These are phyloP conservation scores for Puccinellia tenuiflora DNA, from an alignment of 176 grass and related monocot genomes.

Conservation along the genomic window DNA sequence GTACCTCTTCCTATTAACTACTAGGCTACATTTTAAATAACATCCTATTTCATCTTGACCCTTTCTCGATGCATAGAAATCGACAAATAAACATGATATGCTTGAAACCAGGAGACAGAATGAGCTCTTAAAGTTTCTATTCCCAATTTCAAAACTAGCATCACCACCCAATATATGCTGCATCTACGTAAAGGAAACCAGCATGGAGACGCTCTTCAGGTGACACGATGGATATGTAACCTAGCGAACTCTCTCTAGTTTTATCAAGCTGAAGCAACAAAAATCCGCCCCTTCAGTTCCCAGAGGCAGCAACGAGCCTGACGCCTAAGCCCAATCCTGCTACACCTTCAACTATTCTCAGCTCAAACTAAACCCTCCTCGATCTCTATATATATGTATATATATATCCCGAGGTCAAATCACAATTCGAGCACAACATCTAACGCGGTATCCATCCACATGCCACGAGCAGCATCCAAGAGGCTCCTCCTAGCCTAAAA, in stretches of 20 bases:
- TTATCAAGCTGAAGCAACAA: not conserved
- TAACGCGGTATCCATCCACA: too few species aligned
- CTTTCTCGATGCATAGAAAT: not conserved
- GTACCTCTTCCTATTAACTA: too few species aligned
- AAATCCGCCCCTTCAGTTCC: not conserved
- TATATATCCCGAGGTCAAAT: constrained; percentile 26
- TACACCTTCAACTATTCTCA: not conserved
- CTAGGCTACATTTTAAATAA: not conserved
- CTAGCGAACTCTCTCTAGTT: not conserved
- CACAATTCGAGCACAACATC: not conserved
- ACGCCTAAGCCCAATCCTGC: not conserved
- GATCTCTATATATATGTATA: too few species aligned
- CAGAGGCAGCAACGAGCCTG: not conserved
- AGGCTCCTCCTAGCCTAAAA: too few species aligned
- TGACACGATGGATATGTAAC: too few species aligned
- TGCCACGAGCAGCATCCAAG: not conserved
- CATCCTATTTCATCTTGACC: not conserved
- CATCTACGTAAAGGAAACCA: not conserved
- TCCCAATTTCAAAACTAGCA: too few species aligned
- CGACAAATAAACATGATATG: not conserved
- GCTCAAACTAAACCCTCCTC: too few species aligned
- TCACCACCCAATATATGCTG: not conserved
- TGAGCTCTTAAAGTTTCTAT: too few species aligned
- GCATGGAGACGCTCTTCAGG: not conserved
- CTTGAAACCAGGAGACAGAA: too few species aligned